Evolutionary conservation across 768 basidiomycete species (phyloP), one percentile per base, ranked within the genome.

Genomic region (Mrakia blollopis): DNA sequence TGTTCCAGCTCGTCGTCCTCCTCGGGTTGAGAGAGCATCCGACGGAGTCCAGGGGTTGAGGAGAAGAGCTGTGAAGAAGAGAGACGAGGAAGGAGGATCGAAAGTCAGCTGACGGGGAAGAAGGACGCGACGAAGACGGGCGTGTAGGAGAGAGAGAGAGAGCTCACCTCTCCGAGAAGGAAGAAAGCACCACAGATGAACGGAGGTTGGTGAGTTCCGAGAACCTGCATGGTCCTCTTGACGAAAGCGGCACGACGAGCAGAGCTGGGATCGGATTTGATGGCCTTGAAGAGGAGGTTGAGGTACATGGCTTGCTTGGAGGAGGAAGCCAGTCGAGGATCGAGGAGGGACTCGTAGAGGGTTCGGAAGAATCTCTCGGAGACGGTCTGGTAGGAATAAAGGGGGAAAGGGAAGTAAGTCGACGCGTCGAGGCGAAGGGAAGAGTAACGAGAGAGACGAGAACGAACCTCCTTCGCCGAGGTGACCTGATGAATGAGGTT

Each of bases 241-340:
- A 98, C 87, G 78, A 97, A 89, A 0, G 77, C 77, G 82, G 89
- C 89, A 25, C 91, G 87, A 13, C 96, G 87, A 67, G 88, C 88
- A 0, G 83, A 76, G 74, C 87, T 87, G 44, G 80, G 80, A 79
- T 91, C 90, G 4, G 87, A 87, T 83, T 95, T 96, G 79, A 97
- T 84, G 2, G 92, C 90, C 80, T 92, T 94, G 88, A 95, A 95
- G 28, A 98, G 83, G 25, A 99, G 84, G 82, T 98, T 98, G 75
- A 99, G 88, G 83, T 96, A 98, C 90, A 98, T 92, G 8, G 94
- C 94, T 82, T 98, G 94, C 81, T 98, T 98, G 2, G 91, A 91
- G 18, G 93, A 93, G 2, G 87, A 86, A 3, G 90, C 87, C 1
- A 99, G 87, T 21, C 96, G 89, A 1, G 86, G 85, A 80, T 99